Evolutionary conservation across 768 basidiomycete species (phyloP).

Genomic region (Termitomyces heimii): DNA sequence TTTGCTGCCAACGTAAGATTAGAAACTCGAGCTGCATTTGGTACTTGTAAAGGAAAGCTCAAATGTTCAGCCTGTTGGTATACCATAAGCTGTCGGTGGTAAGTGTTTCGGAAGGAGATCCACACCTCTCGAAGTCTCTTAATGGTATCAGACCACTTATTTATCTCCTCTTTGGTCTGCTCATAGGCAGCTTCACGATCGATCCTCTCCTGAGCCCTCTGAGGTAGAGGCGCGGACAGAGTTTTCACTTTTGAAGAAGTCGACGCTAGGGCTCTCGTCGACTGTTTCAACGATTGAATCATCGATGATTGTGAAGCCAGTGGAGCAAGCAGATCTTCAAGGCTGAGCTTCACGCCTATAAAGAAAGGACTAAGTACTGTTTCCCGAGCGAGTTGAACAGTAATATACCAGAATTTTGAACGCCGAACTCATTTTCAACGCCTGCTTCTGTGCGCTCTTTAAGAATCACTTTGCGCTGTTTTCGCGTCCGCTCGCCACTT

Average conservation of each 20-base stretch:
- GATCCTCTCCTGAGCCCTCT: slow-evolving; percentile 80
- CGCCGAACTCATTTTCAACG: slow-evolving; percentile 75
- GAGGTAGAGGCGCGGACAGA: slow-evolving; percentile 79
- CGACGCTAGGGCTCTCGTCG: slow-evolving; percentile 55
- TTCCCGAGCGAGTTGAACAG: not conserved
- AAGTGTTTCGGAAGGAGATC: not conserved
- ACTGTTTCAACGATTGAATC: slow-evolving; percentile 62
- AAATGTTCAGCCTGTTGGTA: slow-evolving; percentile 69
- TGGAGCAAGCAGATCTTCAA: slow-evolving; percentile 75
- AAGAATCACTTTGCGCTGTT: slow-evolving; percentile 50
- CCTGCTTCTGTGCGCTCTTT: slow-evolving; percentile 75
- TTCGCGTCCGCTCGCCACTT: slow-evolving; percentile 29
- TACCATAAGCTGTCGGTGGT: not conserved
- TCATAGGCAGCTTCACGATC: slow-evolving; percentile 95
- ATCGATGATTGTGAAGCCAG: slow-evolving; percentile 55
- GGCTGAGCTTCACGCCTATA: slow-evolving; percentile 49
- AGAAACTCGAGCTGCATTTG: slow-evolving; percentile 48
- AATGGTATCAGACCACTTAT: slow-evolving; percentile 93
- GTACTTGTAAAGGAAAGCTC: slow-evolving; percentile 78
- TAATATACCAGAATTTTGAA: slow-evolving; percentile 40
- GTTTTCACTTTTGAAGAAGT: slow-evolving; percentile 51
- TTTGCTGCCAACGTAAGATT: slow-evolving; percentile 75
- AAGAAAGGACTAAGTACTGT: not conserved
- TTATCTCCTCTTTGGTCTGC: slow-evolving; percentile 85
- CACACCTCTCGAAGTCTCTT: slow-evolving; percentile 82